A percentile compares a stretch with the other conserved stretches of the same genome.
Evolutionary conservation across 2,329 filamentous ascomycete species (phyloP).

Genomic region (Colletotrichum lindemuthianum): DNA sequence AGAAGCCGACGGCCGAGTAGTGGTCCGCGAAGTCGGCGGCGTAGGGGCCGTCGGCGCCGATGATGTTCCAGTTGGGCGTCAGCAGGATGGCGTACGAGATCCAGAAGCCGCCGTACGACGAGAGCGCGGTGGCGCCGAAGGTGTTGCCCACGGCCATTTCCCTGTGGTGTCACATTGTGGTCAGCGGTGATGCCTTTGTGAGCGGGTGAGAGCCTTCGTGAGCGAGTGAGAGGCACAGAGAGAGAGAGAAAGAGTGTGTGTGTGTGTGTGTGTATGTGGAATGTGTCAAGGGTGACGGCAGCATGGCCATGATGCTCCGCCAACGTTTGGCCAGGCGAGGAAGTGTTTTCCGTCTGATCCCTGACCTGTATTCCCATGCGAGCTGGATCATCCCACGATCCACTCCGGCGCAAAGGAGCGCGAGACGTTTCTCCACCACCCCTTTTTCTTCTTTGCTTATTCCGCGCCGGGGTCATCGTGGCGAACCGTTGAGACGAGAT

Average conservation of each 20-base stretch:
- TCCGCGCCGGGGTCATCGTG: conserved; percentile 24
- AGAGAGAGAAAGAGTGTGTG: conserved; percentile 12
- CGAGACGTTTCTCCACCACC: conserved; percentile 18
- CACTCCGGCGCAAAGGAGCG: conserved; percentile 29
- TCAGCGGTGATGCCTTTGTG: conserved; percentile 28
- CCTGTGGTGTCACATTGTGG: conserved; percentile 55
- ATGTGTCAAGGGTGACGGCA: too few relatives aligned
- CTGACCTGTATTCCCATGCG: conserved; percentile 9
- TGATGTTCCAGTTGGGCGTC: conserved; percentile 73
- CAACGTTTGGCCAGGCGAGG: too few relatives aligned
- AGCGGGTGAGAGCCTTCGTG: too few relatives aligned
- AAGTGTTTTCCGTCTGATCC: too few relatives aligned
- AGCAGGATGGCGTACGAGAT: conserved; percentile 78
- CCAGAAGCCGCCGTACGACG: conserved; percentile 89
- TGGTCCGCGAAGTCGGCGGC: conserved; percentile 55
- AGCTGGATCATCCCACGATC: not conserved
- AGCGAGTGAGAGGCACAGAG: too few relatives aligned
- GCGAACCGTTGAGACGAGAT: conserved; percentile 28
- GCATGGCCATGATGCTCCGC: too few relatives aligned
- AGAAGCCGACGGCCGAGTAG: conserved; percentile 75
- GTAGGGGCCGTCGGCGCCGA: conserved; percentile 57
- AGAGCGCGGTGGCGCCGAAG: conserved; percentile 83
- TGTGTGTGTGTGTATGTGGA: not conserved
- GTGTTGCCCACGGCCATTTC: conserved; percentile 91
- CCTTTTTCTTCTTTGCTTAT: conserved; percentile 21